Conservation (phyloP, 1,139 yeast genomes). For the Zhuliangozyma blackwelliae region DNA sequence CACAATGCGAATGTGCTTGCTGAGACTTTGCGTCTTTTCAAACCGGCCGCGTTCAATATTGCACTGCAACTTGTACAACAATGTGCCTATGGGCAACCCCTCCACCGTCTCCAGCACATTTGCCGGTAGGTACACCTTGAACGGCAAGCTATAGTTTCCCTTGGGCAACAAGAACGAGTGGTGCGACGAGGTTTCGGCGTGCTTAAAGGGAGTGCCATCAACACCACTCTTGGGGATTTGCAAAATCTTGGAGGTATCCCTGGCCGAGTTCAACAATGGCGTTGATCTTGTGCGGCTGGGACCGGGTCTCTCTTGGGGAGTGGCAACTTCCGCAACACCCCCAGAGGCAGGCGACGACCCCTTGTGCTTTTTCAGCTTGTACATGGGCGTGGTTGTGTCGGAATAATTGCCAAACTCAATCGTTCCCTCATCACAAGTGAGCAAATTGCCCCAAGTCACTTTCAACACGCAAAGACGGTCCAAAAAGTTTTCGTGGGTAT, state of each 20-base stretch:
- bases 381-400: slow-evolving; percentile 22
- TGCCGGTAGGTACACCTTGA: slow-evolving; percentile 51
- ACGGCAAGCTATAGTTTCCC: slow-evolving; percentile 69
- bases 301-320: slow-evolving; percentile 14
- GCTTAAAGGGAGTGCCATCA: slow-evolving; percentile 43
- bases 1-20: slow-evolving; percentile 32
- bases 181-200: slow-evolving; percentile 15
- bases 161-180: slow-evolving; percentile 50
- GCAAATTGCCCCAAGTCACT: slow-evolving; percentile 57
- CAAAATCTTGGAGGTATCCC: slow-evolving; percentile 10
- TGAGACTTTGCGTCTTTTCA: slow-evolving; percentile 36
- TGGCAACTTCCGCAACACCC: slow-evolving; percentile 3
- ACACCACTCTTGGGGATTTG: slow-evolving; percentile 35
- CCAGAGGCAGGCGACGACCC: slow-evolving; percentile 4
- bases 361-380: slow-evolving; percentile 10
- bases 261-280: slow-evolving; percentile 4
- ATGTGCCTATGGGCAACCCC: slow-evolving; percentile 53
- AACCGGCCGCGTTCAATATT: slow-evolving; percentile 51
- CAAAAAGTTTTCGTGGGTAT: slow-evolving; percentile 37
- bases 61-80: slow-evolving; percentile 53
- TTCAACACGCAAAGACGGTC: slow-evolving; percentile 50
- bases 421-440: slow-evolving; percentile 43
- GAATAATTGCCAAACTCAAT: slow-evolving; percentile 42
- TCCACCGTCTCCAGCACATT: slow-evolving; percentile 65
- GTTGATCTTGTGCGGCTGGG: slow-evolving; percentile 7